Evolutionary conservation across 2,329 filamentous ascomycete genomes (phyloP).

Genomic region (Thyridium curvatum): DNA sequence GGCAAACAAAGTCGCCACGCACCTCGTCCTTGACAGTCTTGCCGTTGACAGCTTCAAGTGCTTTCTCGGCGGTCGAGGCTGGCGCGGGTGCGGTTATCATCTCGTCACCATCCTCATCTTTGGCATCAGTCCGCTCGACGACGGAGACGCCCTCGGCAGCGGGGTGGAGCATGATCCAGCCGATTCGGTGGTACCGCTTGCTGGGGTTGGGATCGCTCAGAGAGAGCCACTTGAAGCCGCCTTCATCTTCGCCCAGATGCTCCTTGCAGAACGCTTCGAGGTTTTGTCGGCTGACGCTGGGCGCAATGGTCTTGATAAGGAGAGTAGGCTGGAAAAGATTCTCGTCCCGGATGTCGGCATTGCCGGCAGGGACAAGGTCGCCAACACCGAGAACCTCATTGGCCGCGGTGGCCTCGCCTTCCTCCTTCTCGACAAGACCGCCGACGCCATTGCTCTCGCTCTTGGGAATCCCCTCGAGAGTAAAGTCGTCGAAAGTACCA

Average conservation of each 20-base stretch:
- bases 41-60: conserved; percentile 89
- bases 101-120: conserved; percentile 54
- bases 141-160: conserved; percentile 56
- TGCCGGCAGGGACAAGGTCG: conserved; percentile 77
- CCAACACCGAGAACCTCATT: conserved; percentile 91
- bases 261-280: conserved; percentile 93
- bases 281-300: conserved; percentile 89
- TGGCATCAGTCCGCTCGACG: conserved; percentile 65
- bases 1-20: conserved; percentile 93
- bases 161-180: conserved; percentile 94
- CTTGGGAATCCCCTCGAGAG: conserved; percentile 88
- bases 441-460: conserved; percentile 84
- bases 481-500: conserved; percentile 89
- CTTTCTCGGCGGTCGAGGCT: conserved; percentile 68
- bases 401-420: conserved; percentile 85
- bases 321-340: conserved; percentile 84
- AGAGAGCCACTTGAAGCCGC: conserved; percentile 92
- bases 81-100: conserved; percentile 47
- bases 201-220: conserved; percentile 94
- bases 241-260: conserved; percentile 82
- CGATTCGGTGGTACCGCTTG: conserved; percentile 95
- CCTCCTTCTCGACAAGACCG: conserved; percentile 85
- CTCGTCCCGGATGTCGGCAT: conserved; percentile 84
- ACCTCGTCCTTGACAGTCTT: conserved; percentile 95
- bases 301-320: conserved; percentile 95